phyloP scores from a whole-genome alignment of 495 filamentous ascomycete species.

The Podospora sp. region DNA sequence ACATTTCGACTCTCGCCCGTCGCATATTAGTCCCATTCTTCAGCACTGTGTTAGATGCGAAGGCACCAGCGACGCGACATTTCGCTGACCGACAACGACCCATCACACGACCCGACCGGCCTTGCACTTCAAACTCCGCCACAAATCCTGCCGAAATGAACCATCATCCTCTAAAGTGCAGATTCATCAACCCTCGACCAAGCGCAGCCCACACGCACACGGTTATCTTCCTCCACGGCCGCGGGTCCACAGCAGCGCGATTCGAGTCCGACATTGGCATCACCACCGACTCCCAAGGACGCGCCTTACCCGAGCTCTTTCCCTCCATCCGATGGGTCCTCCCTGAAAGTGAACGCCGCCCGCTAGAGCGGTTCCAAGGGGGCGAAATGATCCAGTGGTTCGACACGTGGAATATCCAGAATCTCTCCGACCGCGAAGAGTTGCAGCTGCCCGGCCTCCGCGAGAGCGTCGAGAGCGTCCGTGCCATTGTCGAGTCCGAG shows the following conservation, averaged over 20 bases:
- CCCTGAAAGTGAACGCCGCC: conserved; percentile 47
- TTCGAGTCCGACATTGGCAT: conserved; percentile 52
- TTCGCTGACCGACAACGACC: too few species aligned
- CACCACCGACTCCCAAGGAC: conserved; percentile 32
- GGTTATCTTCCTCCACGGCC: conserved; percentile 61
- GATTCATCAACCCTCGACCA: neutral
- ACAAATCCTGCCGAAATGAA: neutral
- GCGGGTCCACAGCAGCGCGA: conserved; percentile 53
- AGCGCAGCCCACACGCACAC: conserved; percentile 49
- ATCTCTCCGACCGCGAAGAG: conserved; percentile 33
- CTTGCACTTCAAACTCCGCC: neutral
- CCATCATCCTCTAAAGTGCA: neutral
- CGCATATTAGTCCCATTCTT: too few species aligned
- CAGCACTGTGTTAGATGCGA: too few species aligned
- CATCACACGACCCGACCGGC: neutral
- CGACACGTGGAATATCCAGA: conserved; percentile 38
- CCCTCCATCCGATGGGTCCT: conserved; percentile 46
- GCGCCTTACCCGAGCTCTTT: conserved; percentile 35
- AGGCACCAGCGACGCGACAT: too few species aligned
- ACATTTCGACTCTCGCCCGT: too few species aligned
- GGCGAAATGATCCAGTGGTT: conserved; percentile 43
- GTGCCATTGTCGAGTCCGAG: conserved; percentile 31
- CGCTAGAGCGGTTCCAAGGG: conserved; percentile 40
- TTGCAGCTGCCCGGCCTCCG: conserved; percentile 33
- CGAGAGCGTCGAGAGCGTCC: conserved; percentile 30